Conservation (phyloP, 768 basidiomycete species). For the Boletus pseudopeckii region DNA sequence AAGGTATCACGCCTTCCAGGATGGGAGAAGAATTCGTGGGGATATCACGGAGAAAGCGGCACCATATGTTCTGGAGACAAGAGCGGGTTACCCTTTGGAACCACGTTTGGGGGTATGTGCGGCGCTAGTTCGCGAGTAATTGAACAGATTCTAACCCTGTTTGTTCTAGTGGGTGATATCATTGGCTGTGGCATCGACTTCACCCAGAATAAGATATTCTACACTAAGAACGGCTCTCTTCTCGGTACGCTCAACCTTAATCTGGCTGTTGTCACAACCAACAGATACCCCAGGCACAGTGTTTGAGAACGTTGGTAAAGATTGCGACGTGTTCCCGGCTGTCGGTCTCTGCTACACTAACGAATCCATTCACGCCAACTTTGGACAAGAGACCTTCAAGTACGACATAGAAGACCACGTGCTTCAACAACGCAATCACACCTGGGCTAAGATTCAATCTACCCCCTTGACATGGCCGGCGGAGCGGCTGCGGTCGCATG, state of each 20-base stretch:
- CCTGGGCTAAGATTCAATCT: conserved; percentile 65
- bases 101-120: conserved; percentile 73
- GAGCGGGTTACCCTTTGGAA: conserved; percentile 70
- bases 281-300: conserved; percentile 47
- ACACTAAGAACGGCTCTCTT: conserved; percentile 80
- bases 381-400: conserved; percentile 80
- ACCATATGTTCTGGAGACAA: conserved; percentile 70
- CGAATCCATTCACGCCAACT: conserved; percentile 83
- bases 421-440: conserved; percentile 59
- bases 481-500: conserved; percentile 14
- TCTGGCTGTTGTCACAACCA: conserved; percentile 8
- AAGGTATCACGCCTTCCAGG: conserved; percentile 77
- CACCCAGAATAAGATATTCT: conserved; percentile 74
- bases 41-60: conserved; percentile 91
- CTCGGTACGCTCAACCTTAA: conserved; percentile 44
- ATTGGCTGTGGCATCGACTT: conserved; percentile 95
- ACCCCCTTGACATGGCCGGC: conserved; percentile 51
- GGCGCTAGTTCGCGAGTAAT: not conserved
- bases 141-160: conserved; percentile 2
- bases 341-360: conserved; percentile 79
- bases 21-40: conserved; percentile 85
- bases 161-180: conserved; percentile 67
- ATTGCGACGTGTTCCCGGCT: conserved; percentile 74
- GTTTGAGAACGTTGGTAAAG: conserved; percentile 69
- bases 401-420: conserved; percentile 91